Evolutionary conservation across 805 yeast species (phyloP), one percentile per base, ranked within the genome.

Genomic region (Candida silvatica): DNA sequence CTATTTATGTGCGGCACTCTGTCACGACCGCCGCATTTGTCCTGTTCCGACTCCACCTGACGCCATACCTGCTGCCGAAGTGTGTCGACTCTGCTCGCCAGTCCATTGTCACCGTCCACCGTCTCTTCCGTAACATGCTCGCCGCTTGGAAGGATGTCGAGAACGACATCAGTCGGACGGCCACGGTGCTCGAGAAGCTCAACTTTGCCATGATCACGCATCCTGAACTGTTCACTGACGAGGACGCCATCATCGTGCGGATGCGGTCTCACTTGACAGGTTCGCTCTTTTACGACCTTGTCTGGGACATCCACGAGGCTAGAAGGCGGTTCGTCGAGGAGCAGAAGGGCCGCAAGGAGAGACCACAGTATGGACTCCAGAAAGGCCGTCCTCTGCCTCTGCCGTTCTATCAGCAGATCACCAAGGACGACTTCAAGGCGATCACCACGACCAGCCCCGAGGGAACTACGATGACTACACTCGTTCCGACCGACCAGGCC

Each of bases 261-360:
- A 88, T 88, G 94, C 70, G 97, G 49, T 84, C 95, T 0, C 97
- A 88, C 57, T 65, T 88, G 46, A 82, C 96, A 0, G 95, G 92
- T 1, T 86, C 96, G 0, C 58, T 88, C 35, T 88, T 88, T 48
- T 88, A 88, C 52, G 97, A 88, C 56, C 66, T 88, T 35, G 90
- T 88, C 9, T 87, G 95, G 87, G 82, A 94, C 54, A 80, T 88
- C 32, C 97, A 88, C 57, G 97, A 88, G 51, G 96, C 95, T 1
- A 68, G 94, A 53, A 67, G 96, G 52, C 64, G 94, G 36, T 68
- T 71, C 25, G 48, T 68, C 32, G 71, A 67, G 39, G 57, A 55
- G 29, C 62, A 65, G 20, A 52, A 58, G 25, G 54, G 58, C 6
- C 36, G 37, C 14, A 39, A 18, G 15, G 20, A 31, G 2, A 28